Percentiles rank a stretch among this genome's conserved stretches.
Conservation (phyloP, 2,329 filamentous ascomycete species). For the Curvularia hawaiiensis region DNA sequence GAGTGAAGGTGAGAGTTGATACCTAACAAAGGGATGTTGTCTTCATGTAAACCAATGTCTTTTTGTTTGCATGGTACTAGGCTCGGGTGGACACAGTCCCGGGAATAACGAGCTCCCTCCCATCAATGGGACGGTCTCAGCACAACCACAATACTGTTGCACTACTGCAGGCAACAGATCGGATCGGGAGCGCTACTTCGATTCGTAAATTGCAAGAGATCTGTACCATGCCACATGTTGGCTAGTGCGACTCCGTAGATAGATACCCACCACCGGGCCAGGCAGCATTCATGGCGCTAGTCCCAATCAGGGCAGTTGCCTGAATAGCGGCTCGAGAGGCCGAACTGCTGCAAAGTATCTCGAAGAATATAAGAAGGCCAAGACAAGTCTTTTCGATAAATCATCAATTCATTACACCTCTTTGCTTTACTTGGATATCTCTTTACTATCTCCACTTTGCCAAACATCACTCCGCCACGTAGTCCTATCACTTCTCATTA, state of each 20-base stretch:
- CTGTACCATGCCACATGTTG: background rate
- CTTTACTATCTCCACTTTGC: background rate
- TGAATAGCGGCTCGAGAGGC: background rate
- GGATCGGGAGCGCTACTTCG: background rate
- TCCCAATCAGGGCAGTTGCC: slow-evolving; percentile 6
- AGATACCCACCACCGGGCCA: background rate
- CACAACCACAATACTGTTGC: background rate
- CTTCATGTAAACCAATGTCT: background rate
- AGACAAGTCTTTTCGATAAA: background rate
- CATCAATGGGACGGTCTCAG: background rate
- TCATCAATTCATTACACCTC: background rate
- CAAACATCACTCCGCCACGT: background rate
- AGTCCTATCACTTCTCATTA: background rate
- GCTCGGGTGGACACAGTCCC: background rate
- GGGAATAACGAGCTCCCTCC: background rate
- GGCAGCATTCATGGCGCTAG: slow-evolving; percentile 2
- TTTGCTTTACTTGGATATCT: background rate
- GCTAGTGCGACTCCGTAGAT: background rate
- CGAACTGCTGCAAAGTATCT: background rate
- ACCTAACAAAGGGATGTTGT: no score
- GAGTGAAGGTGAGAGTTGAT: no score
- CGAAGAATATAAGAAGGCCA: background rate
- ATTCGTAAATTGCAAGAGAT: no score
- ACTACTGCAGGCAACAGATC: background rate
- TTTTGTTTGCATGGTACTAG: background rate